phyloP scores from a whole-genome alignment of 169 alveolate genomes.

The Plasmodium blacklocki region DNA sequence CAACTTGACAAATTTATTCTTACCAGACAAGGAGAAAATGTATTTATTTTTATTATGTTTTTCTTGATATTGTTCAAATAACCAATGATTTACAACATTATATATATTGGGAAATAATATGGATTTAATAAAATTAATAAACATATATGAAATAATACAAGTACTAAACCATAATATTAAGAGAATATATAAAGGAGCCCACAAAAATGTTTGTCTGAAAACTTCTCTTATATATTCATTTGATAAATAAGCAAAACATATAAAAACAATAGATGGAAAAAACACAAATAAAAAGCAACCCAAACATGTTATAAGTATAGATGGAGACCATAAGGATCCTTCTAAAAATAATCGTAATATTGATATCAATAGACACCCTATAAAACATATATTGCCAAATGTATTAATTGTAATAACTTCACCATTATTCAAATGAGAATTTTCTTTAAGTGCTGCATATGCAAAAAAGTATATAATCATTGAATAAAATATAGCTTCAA shows the following conservation, averaged over 20 bases:
- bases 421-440: constrained; percentile 75
- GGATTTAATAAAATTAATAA: constrained; percentile 76
- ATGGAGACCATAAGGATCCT: constrained; percentile 78
- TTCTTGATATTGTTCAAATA: constrained; percentile 71
- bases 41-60: constrained; percentile 54
- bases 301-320: constrained; percentile 55
- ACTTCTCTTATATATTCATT: constrained; percentile 77
- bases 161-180: constrained; percentile 81
- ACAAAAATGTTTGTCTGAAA: constrained; percentile 77
- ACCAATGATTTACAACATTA: constrained; percentile 80
- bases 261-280: constrained; percentile 77
- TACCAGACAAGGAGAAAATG: constrained; percentile 11
- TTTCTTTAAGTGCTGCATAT: constrained; percentile 60
- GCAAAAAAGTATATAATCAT: constrained; percentile 63
- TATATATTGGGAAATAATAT: constrained; percentile 78
- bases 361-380: constrained; percentile 79
- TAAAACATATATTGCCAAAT: constrained; percentile 80
- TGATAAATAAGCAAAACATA: constrained; percentile 73
- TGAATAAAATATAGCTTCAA: constrained; percentile 70
- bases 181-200: constrained; percentile 80
- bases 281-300: constrained; percentile 75
- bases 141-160: constrained; percentile 74
- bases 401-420: constrained; percentile 77
- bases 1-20: constrained; percentile 29
- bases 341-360: constrained; percentile 81